Base-by-base conservation (phyloP, 306 rosid genomes). In the Begonia peltatifolia region DNA sequence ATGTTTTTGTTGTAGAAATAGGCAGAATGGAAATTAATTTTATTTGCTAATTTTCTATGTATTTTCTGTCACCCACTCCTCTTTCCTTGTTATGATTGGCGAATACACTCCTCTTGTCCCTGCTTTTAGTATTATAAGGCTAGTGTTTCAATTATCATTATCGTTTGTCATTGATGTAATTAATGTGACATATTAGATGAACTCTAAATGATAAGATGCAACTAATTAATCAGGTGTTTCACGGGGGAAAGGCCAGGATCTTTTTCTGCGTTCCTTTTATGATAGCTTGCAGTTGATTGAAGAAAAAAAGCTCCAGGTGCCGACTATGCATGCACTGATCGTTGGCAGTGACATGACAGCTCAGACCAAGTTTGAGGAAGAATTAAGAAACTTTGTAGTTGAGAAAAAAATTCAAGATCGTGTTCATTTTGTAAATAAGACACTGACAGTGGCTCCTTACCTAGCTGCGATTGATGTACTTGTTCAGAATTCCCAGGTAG, bases 401-500 rank as follows among this genome's bases (percentile, higher is more conserved):
- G 92, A 90, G 55, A 80, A 80, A 38, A 86, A 76, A 46, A 73
- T 86, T 58, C 76, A 78, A 79, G 92, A 83, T 65, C 78, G 71
- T 7, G 82, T 90, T 72, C 99, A 86, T 76, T 86, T 90, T 68
- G 87, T 90, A 57, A 90, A 90, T 69, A 86, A 90, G 73, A 83
- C 95, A 63, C 71, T 86, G 70, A 79, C 95, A 9, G 92, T 90
- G 54, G 77, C 95, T 76, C 94, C 99, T 41, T 90, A 86, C 71
- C 69, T 86, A 53, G 94, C 94, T 64, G 68, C 94, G 6, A 74
- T 86, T 58, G 99, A 90, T 68, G 95, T 83, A 76, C 94, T 86
- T 69, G 97, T 90, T 74, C 97, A 90, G 79, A 90, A 85, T 70
- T 86, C 95, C 53, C 95, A 90, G 99, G 99, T 90, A 69, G 11